phyloP scores from a whole-genome alignment of 208 protist species.

The Histomonas meleagridis region DNA sequence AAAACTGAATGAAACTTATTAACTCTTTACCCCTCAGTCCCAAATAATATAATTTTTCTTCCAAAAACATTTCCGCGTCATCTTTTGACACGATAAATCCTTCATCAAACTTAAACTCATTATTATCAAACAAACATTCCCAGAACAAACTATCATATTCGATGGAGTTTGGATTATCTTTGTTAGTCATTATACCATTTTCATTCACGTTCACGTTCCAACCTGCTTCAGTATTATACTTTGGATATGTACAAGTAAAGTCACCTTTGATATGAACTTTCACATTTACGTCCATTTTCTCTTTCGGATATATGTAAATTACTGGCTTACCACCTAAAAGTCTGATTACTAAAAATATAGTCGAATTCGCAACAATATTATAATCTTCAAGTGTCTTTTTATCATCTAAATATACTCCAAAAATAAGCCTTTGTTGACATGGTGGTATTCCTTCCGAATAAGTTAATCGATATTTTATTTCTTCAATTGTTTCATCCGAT shows the following conservation, averaged over 20 bases:
- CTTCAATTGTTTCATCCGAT: too few relatives aligned
- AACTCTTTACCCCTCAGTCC: not conserved
- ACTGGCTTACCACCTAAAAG: constrained; percentile 55
- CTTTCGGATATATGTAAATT: not conserved
- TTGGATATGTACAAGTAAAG: not conserved
- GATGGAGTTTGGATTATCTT: not conserved
- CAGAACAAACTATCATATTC: not conserved
- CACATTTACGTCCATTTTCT: not conserved
- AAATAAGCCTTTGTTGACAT: not conserved
- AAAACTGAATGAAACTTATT: not conserved
- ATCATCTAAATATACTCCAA: not conserved
- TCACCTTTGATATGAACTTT: not conserved
- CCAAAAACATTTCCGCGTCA: not conserved
- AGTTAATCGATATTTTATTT: too few relatives aligned
- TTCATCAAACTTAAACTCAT: not conserved
- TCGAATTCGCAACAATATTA: constrained; percentile 11
- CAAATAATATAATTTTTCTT: not conserved
- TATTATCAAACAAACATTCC: too few relatives aligned
- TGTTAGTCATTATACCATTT: not conserved
- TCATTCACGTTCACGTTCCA: not conserved
- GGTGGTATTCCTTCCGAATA: constrained; percentile 29
- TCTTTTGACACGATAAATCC: not conserved
- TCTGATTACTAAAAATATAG: constrained; percentile 56
- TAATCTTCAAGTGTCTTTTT: not conserved
- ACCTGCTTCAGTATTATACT: not conserved